phyloP scores from a whole-genome alignment of 2,329 filamentous ascomycete genomes.

The Incumbomyces delicatus region DNA sequence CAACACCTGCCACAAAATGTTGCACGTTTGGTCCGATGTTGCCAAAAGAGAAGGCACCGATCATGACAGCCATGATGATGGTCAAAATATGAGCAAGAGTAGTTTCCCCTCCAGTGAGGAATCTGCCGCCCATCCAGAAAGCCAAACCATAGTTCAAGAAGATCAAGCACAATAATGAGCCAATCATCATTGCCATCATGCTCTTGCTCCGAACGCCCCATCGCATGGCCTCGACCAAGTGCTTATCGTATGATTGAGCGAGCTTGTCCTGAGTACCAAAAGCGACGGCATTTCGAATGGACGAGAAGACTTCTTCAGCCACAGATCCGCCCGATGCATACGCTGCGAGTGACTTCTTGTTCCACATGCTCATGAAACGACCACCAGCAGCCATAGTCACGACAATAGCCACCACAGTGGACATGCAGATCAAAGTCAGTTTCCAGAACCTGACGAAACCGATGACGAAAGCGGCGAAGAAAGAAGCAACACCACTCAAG shows the following conservation, averaged over 20 bases:
- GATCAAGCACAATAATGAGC: slow-evolving; percentile 70
- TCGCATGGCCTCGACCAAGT: slow-evolving; percentile 62
- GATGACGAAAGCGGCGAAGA: slow-evolving; percentile 80
- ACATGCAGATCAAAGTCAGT: slow-evolving; percentile 75
- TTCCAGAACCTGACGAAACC: slow-evolving; percentile 90
- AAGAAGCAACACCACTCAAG: slow-evolving; percentile 66
- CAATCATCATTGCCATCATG: slow-evolving; percentile 67
- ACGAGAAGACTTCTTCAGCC: slow-evolving; percentile 89
- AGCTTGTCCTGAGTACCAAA: slow-evolving; percentile 90
- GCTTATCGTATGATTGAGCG: slow-evolving; percentile 71
- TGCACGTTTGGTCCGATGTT: slow-evolving; percentile 79
- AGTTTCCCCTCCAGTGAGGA: slow-evolving; percentile 57
- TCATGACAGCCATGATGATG: slow-evolving; percentile 82
- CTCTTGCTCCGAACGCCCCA: slow-evolving; percentile 69
- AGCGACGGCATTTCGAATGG: slow-evolving; percentile 81
- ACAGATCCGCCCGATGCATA: slow-evolving; percentile 80
- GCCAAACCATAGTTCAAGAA: slow-evolving; percentile 80
- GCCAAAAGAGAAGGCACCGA: slow-evolving; percentile 83
- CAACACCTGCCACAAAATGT: slow-evolving; percentile 72
- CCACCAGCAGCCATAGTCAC: slow-evolving; percentile 65
- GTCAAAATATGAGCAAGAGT: slow-evolving; percentile 64
- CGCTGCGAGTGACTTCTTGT: slow-evolving; percentile 64
- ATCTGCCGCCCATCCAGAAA: slow-evolving; percentile 75
- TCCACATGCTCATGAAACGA: slow-evolving; percentile 67
- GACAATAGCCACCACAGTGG: slow-evolving; percentile 71